Percentiles rank a stretch among this genome's conserved stretches.
Conservation (phyloP, 2,329 filamentous ascomycete genomes). For the Fusarium xyrophilum region DNA sequence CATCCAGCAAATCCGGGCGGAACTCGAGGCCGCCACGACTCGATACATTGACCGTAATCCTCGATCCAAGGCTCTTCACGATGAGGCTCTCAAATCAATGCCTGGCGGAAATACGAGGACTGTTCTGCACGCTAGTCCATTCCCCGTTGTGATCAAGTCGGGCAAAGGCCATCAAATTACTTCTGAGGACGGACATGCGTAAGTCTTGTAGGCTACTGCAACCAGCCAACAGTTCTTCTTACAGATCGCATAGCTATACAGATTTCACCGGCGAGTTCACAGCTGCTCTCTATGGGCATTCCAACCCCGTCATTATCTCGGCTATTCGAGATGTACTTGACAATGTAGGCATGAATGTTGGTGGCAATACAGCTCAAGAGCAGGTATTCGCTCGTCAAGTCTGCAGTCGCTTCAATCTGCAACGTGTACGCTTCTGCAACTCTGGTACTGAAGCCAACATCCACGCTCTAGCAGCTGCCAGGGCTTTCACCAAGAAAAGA, state of each 20-base stretch:
- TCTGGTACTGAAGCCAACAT: constrained; percentile 71
- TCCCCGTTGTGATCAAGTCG: constrained; percentile 52
- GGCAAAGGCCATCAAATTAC: constrained; percentile 47
- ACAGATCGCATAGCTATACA: constrained; percentile 51
- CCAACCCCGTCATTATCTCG: constrained; percentile 59
- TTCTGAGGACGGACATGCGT: constrained; percentile 52
- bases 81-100: constrained; percentile 47
- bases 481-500: constrained; percentile 52
- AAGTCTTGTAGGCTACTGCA: constrained; percentile 8
- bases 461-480: constrained; percentile 63
- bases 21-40: constrained; percentile 45
- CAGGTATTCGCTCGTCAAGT: constrained; percentile 58
- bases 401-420: constrained; percentile 61
- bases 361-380: constrained; percentile 61
- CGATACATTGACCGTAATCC: constrained; percentile 49
- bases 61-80: constrained; percentile 48
- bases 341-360: constrained; percentile 60
- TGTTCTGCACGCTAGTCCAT: constrained; percentile 53
- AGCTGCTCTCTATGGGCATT: constrained; percentile 72
- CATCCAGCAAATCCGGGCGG: constrained; percentile 31
- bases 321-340: constrained; percentile 56
- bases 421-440: constrained; percentile 67
- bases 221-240: neutral
- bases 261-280: constrained; percentile 70
- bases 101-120: constrained; percentile 58